Evolutionary conservation across 2,329 filamentous ascomycete genomes (phyloP).

Genomic region (Botrytis medusae): DNA sequence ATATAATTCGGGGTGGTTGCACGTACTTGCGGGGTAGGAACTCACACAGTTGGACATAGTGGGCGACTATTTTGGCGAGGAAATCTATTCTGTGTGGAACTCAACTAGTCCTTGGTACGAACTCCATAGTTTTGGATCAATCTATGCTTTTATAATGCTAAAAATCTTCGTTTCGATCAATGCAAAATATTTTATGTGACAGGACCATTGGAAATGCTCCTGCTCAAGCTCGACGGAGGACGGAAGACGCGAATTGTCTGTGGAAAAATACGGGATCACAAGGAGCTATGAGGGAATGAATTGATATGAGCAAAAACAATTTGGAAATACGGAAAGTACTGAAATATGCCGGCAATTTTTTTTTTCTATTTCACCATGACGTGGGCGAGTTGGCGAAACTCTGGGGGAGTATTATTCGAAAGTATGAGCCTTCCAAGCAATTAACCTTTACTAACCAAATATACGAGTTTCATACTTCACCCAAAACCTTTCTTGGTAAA

Average conservation of each 20-base stretch:
- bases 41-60: background rate
- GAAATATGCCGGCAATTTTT: too few relatives aligned
- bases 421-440: too few relatives aligned
- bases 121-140: background rate
- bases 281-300: background rate
- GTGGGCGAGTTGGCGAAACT: too few relatives aligned
- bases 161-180: accelerated
- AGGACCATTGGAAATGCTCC: background rate
- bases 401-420: too few relatives aligned
- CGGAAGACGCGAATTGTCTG: background rate
- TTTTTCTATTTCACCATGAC: too few relatives aligned
- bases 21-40: background rate
- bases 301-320: too few relatives aligned
- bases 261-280: background rate
- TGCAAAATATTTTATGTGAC: background rate
- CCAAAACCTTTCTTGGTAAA: too few relatives aligned
- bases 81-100: background rate
- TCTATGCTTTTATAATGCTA: background rate
- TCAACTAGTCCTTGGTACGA: background rate
- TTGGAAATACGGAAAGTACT: too few relatives aligned
- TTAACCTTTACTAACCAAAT: too few relatives aligned
- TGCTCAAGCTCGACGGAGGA: background rate
- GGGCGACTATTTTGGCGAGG: background rate
- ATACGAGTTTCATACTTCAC: too few relatives aligned
- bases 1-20: background rate